Evolutionary conservation across 2,329 filamentous ascomycete species (phyloP).

Genomic region (Chaetomium olivaceum): DNA sequence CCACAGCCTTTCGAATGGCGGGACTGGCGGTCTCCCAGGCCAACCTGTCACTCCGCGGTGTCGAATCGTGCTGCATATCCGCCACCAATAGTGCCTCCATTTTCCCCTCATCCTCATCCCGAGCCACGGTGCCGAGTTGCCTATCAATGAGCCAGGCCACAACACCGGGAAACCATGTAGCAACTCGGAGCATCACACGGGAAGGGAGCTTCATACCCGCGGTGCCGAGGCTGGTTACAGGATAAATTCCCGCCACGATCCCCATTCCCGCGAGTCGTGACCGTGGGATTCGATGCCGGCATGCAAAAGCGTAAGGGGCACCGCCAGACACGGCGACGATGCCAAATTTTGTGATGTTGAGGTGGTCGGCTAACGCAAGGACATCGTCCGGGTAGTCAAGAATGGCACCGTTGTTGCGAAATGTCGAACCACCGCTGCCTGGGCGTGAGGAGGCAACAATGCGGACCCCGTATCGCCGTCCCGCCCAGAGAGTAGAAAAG

Average conservation of each 20-base stretch:
- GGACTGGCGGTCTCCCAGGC: slow-evolving; percentile 10
- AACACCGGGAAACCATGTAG: slow-evolving; percentile 6
- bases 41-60: neutral
- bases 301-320: slow-evolving; percentile 31
- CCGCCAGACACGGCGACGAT: slow-evolving; percentile 32
- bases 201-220: slow-evolving; percentile 20
- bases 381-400: slow-evolving; percentile 17
- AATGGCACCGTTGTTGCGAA: neutral
- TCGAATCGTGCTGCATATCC: slow-evolving; percentile 10
- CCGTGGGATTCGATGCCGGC: slow-evolving; percentile 13
- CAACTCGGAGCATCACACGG: slow-evolving; percentile 7
- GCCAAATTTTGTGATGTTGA: slow-evolving; percentile 18
- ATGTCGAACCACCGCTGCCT: slow-evolving; percentile 11
- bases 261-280: slow-evolving; percentile 20
- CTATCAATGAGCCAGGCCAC: slow-evolving; percentile 14
- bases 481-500: slow-evolving; percentile 8
- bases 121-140: slow-evolving; percentile 10
- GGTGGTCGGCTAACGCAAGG: slow-evolving; percentile 15
- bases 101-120: slow-evolving; percentile 11
- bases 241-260: slow-evolving; percentile 31
- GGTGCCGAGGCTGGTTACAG: slow-evolving; percentile 28
- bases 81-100: slow-evolving; percentile 9
- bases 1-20: slow-evolving; percentile 5
- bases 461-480: slow-evolving; percentile 1
- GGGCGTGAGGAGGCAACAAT: slow-evolving; percentile 12